A percentile compares a stretch with the other conserved stretches of the same genome.
phyloP scores from a whole-genome alignment of 257 asterid genomes.

The Apocynum venetum region DNA sequence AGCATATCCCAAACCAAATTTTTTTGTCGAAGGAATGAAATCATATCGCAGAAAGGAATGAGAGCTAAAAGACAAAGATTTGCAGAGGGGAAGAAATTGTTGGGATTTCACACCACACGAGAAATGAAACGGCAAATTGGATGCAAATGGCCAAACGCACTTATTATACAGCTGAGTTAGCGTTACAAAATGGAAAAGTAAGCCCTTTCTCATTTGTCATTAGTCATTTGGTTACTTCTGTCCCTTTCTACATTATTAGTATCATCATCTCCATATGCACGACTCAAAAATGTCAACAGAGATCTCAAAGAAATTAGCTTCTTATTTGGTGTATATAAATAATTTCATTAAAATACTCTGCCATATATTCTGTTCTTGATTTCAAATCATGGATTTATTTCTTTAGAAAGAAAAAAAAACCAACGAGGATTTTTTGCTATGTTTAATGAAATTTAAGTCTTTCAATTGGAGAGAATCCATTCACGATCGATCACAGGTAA shows the following conservation, averaged over 20 bases:
- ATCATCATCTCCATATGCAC: constrained; percentile 1
- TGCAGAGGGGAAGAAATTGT: background rate
- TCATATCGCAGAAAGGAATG: background rate
- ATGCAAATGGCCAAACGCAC: constrained; percentile 6
- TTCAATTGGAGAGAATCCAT: too few species aligned
- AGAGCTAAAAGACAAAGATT: background rate
- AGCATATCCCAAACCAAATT: background rate
- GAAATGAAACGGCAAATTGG: constrained; percentile 13
- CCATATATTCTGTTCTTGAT: constrained; percentile 3
- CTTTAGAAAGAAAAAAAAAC: background rate
- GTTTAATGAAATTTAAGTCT: too few species aligned
- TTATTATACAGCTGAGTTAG: background rate
- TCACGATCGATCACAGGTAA: too few species aligned
- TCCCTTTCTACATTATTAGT: constrained; percentile 17
- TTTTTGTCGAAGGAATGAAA: background rate
- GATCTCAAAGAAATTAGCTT: background rate
- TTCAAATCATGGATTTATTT: background rate
- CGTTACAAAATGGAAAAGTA: background rate
- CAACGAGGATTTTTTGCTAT: too few species aligned
- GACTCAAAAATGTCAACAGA: background rate
- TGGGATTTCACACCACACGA: background rate
- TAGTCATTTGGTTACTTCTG: background rate
- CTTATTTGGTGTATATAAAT: background rate
- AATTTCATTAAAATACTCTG: background rate
- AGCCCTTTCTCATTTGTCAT: constrained; percentile 1